These are phyloP conservation scores for Leptographium lundbergii DNA, from an alignment of 2,329 filamentous ascomycete genomes.

Conservation along the genomic window DNA sequence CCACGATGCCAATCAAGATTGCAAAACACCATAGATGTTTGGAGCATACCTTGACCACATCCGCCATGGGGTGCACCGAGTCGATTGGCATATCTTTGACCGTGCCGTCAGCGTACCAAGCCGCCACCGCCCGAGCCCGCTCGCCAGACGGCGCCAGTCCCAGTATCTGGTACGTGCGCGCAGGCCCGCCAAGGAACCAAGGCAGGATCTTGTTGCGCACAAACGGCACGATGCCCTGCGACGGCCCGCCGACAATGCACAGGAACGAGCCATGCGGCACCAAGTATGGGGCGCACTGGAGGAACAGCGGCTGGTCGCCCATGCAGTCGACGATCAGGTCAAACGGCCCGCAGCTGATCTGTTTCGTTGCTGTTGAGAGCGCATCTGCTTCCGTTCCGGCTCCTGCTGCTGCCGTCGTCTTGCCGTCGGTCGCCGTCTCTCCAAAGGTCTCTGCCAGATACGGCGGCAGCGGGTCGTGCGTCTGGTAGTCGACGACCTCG, in stretches of 20 bases:
- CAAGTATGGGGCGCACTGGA: slow-evolving; percentile 25
- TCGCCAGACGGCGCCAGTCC: slow-evolving; percentile 16
- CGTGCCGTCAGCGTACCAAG: slow-evolving; percentile 16
- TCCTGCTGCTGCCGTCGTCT: neutral
- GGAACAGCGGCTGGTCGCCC: slow-evolving; percentile 33
- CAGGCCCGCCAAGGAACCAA: slow-evolving; percentile 18
- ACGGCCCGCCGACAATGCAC: slow-evolving; percentile 20
- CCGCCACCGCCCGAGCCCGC: slow-evolving; percentile 15
- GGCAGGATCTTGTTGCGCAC: slow-evolving; percentile 20
- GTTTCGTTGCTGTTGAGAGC: neutral
- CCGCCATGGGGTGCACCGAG: slow-evolving; percentile 18
- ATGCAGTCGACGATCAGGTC: slow-evolving; percentile 37
- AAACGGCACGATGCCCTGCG: slow-evolving; percentile 18
- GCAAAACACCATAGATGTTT: neutral
- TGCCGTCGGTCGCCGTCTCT: neutral
- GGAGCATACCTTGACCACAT: slow-evolving; percentile 16
- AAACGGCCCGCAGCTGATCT: slow-evolving; percentile 13
- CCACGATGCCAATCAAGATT: too few relatives aligned
- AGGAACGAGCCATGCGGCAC: slow-evolving; percentile 22
- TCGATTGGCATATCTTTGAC: slow-evolving; percentile 18
- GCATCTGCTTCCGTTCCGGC: neutral
- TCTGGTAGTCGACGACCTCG: slow-evolving; percentile 30
- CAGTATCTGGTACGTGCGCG: slow-evolving; percentile 19
- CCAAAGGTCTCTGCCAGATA: slow-evolving; percentile 21
- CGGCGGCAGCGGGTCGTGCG: slow-evolving; percentile 22